phyloP scores from a whole-genome alignment of 164 flowering plant genomes.

The Aristolochia californica region DNA sequence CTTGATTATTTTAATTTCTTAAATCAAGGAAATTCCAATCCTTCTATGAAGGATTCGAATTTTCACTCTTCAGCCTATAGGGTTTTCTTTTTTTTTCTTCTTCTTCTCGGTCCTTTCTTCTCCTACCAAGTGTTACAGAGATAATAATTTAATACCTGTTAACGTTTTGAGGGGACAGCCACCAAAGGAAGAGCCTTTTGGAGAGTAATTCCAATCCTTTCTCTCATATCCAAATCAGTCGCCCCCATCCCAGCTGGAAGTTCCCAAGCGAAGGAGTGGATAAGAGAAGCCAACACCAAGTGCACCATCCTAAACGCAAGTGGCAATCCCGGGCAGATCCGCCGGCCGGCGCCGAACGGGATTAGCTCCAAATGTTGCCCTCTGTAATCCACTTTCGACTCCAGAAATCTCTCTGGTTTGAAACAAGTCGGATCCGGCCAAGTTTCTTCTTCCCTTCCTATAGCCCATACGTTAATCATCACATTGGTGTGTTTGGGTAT shows the following conservation, averaged over 20 bases:
- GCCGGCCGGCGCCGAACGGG: slow-evolving; percentile 18
- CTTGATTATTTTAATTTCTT: too few relatives aligned
- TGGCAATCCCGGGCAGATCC: slow-evolving; percentile 14
- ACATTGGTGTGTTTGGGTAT: slow-evolving; percentile 28
- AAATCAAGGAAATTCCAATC: too few relatives aligned
- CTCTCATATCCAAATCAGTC: neutral
- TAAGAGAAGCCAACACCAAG: slow-evolving; percentile 9
- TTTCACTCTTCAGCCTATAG: too few relatives aligned
- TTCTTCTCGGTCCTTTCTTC: too few relatives aligned
- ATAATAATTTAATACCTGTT: too few relatives aligned
- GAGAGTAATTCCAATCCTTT: neutral
- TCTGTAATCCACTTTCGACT: neutral
- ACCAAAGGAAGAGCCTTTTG: neutral
- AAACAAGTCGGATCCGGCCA: slow-evolving; percentile 23
- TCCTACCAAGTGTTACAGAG: too few relatives aligned
- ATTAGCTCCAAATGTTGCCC: slow-evolving; percentile 5
- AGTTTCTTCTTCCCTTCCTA: slow-evolving; percentile 19
- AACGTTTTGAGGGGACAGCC: slow-evolving; percentile 1
- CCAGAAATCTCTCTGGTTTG: slow-evolving; percentile 32
- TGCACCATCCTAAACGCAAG: slow-evolving; percentile 12
- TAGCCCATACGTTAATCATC: slow-evolving; percentile 29
- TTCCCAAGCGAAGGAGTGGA: slow-evolving; percentile 5
- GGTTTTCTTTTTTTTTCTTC: too few relatives aligned
- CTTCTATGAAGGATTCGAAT: too few relatives aligned
- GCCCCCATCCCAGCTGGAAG: neutral